These are phyloP conservation scores for Orbilia brochopaga DNA, from an alignment of 2,329 filamentous ascomycete genomes.

Conservation along the genomic window DNA sequence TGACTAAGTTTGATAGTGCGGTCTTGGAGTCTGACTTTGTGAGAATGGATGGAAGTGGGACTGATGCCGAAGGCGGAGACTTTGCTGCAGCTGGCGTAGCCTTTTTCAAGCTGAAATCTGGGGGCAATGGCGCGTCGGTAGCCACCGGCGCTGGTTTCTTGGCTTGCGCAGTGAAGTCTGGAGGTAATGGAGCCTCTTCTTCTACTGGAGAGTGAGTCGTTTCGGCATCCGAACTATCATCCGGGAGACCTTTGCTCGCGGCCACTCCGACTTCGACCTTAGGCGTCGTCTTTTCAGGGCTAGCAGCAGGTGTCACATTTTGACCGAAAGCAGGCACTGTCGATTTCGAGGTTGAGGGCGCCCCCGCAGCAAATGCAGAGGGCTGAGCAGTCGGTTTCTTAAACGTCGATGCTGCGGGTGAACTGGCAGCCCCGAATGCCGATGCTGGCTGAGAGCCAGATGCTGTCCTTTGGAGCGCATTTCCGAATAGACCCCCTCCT, in stretches of 20 bases:
- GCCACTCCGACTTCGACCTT: constrained; percentile 17
- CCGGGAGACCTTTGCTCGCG: constrained; percentile 33
- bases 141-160: constrained; percentile 19
- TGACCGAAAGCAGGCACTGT: constrained; percentile 27
- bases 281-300: constrained; percentile 9
- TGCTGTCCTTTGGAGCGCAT: constrained; percentile 32
- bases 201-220: constrained; percentile 23
- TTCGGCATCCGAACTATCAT: constrained; percentile 40
- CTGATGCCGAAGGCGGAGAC: constrained; percentile 32
- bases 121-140: constrained; percentile 38
- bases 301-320: constrained; percentile 18
- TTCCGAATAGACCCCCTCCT: constrained; percentile 42
- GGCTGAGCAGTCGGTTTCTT: constrained; percentile 7
- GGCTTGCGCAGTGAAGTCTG: constrained; percentile 24
- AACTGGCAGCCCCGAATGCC: constrained; percentile 15
- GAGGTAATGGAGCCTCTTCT: constrained; percentile 40
- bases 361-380: constrained; percentile 24
- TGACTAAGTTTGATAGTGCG: not conserved
- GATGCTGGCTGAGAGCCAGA: constrained; percentile 26
- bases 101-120: constrained; percentile 30
- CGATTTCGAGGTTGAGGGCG: constrained; percentile 19
- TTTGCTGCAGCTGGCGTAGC: constrained; percentile 3
- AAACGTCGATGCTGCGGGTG: constrained; percentile 21
- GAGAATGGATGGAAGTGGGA: too few relatives aligned
- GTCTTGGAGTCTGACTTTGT: not conserved